Base-by-base conservation (phyloP, 768 basidiomycete genomes). In the Kwoniella dejecticola region DNA sequence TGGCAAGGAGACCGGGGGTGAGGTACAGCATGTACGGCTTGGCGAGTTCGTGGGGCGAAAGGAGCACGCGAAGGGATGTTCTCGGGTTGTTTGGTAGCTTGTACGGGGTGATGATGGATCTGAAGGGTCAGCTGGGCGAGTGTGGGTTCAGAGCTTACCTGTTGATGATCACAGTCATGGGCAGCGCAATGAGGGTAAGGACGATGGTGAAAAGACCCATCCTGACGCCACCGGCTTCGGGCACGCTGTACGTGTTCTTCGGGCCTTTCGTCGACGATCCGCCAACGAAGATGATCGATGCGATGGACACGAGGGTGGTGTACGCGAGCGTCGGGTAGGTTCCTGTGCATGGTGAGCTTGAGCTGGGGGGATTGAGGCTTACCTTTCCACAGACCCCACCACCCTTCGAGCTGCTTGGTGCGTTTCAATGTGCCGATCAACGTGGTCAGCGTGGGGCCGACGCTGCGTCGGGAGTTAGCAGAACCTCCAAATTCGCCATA, bases 91-190 rank as follows among this genome's bases (percentile, higher is more conserved):
- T 60, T 30, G 77, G 74, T 3, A 79, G 70, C 44, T 68, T 68
- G 61, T 77, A 79, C 3, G 77, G 77, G 2, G 77, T 79, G 65
- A 79, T 79, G 70, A 79, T 79, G 23, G 76, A 71, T 50, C 77
- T 78, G 60, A 26, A 13, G n/a, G 12, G 26, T 23, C 11, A 54
- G 23, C 17, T 31, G 3, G 1, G 45, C 12, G 23, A 12, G 24
- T 3, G 4, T n/a, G 27, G 10, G 5, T 2, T 30, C 8, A 4
- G 11, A 6, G 59, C 76, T 63, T 46, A 77, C 75, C 77, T 74
- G 55, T 79, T 79, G 74, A 77, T 75, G 52, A 79, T 70, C 1
- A 79, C 67, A 3, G 74, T 77, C 70, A 75, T 72, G 4, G 77
- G 77, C 11, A 79, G 64, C 13, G 64, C 69, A 52, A 79, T 77